A percentile compares a stretch with the other conserved stretches of the same genome.
Evolutionary conservation across 345 rosid genomes (phyloP).

Genomic region (Gossypium sturtianum): DNA sequence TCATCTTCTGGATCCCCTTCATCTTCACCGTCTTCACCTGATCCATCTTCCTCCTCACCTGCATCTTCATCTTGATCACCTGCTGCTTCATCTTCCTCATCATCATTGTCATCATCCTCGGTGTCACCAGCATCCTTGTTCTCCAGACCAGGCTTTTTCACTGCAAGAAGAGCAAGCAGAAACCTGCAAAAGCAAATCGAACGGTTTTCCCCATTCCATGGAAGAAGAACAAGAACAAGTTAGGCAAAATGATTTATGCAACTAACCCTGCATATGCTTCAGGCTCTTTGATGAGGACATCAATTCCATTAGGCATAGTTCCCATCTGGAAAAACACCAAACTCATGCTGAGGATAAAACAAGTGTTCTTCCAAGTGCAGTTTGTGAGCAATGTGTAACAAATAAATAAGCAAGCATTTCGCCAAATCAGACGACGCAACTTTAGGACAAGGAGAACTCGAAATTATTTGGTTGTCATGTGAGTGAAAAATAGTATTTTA

Average conservation of each 20-base stretch:
- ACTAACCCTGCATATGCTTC: constrained; percentile 32
- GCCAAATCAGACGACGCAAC: not conserved
- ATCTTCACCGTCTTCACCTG: constrained; percentile 23
- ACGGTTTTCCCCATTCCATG: not conserved
- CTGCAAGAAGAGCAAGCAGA: constrained; percentile 27
- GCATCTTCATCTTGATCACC: constrained; percentile 40
- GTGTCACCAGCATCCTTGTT: constrained; percentile 45
- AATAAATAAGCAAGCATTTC: not conserved
- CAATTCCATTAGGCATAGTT: constrained; percentile 22
- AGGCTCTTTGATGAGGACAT: constrained; percentile 21
- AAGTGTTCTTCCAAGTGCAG: not conserved
- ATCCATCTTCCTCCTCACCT: constrained; percentile 37
- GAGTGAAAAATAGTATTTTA: not conserved
- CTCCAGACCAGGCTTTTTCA: constrained; percentile 35
- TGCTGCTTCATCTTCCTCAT: constrained; percentile 25
- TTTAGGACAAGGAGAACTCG: not conserved
- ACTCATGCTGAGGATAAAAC: constrained; percentile 10
- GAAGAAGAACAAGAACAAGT: not conserved
- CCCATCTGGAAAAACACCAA: constrained; percentile 29
- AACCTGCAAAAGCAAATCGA: constrained; percentile 30
- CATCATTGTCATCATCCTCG: constrained; percentile 42
- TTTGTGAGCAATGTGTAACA: not conserved
- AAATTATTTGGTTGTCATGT: not conserved
- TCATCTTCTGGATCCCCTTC: constrained; percentile 43
- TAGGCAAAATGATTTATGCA: constrained; percentile 5